These are phyloP conservation scores for Combretum micranthum DNA, from an alignment of 345 rosid species.

Conservation along the genomic window DNA sequence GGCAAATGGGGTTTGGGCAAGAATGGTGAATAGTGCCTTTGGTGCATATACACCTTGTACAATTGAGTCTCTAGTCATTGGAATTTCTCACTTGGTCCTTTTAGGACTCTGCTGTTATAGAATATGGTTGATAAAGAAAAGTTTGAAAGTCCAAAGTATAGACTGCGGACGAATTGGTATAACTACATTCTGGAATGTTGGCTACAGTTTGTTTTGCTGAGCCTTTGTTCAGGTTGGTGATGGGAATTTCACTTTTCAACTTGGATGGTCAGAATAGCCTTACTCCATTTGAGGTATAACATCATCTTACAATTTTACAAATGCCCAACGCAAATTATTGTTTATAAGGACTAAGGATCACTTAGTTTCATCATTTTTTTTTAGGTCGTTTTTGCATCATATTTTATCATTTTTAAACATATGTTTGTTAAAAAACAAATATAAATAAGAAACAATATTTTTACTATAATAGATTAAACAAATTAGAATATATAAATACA, in stretches of 20 bases:
- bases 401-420: too few species aligned
- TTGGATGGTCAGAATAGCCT: slow-evolving; percentile 45
- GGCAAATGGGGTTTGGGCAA: slow-evolving; percentile 56
- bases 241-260: slow-evolving; percentile 58
- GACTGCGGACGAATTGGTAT: slow-evolving; percentile 57
- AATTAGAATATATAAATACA: too few species aligned
- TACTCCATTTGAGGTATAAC: slow-evolving; percentile 82
- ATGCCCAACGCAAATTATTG: not conserved
- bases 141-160: slow-evolving; percentile 50
- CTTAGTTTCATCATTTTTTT: too few species aligned
- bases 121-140: slow-evolving; percentile 53
- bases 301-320: not conserved
- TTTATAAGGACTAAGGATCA: too few species aligned
- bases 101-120: slow-evolving; percentile 62
- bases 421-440: too few species aligned
- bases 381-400: not conserved
- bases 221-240: slow-evolving; percentile 64
- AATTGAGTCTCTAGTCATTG: slow-evolving; percentile 52
- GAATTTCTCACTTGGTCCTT: slow-evolving; percentile 63
- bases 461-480: too few species aligned
- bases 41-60: slow-evolving; percentile 78
- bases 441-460: too few species aligned
- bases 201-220: slow-evolving; percentile 62
- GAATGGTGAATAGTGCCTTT: slow-evolving; percentile 50
- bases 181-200: slow-evolving; percentile 45